Base-by-base conservation (phyloP, 257 asterid genomes). In the Nicotiana undulata region DNA sequence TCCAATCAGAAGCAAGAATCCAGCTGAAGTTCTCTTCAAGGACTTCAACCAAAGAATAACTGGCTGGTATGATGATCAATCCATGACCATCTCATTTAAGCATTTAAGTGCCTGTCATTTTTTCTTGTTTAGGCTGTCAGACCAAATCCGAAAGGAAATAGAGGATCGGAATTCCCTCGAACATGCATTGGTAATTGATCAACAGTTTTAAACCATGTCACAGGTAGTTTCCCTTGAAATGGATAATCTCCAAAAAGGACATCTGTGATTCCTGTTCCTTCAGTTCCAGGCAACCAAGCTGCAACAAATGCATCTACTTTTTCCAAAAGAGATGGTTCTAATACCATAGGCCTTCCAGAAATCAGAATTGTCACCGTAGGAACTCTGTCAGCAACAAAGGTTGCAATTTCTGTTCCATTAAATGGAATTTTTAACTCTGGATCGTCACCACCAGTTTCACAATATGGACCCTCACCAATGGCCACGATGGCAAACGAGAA, bases 271-370 rank as follows among this genome's bases (percentile, higher is more conserved):
- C 98, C 98, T 0, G 67, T 82, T 31, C 97, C 96, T 90, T 94
- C 97, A 76, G 87, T 93, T 31, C 98, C 98, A 0, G 98, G 98
- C 34, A 94, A 85, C 98, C 98, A 94, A 40, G 97, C 97, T 63
- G 96, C 95, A 58, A 93, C 87, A 2, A 94, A 83, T 15, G 94
- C 97, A 1, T 91, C 96, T 26, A 85, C 85, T 83, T 90, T 90
- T 9, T 89, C 93, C 83, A 93, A 64, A 52, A 86, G 85, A 26
- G 51, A 12, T 2, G 91, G 88, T 85, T 93, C 92, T 51, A 94
- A 28, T 63, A 84, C 84, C 89, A 94, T 76, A 56, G 98, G 98
- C 88, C 98, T 86, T 5, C 98, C 97, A 0, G 97, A 89, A 64
- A 94, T 85, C 82, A 94, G 82, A 81, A 94, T 87, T 8, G 77